phyloP scores from a whole-genome alignment of 345 rosid genomes.

The Euphorbia lathyris region DNA sequence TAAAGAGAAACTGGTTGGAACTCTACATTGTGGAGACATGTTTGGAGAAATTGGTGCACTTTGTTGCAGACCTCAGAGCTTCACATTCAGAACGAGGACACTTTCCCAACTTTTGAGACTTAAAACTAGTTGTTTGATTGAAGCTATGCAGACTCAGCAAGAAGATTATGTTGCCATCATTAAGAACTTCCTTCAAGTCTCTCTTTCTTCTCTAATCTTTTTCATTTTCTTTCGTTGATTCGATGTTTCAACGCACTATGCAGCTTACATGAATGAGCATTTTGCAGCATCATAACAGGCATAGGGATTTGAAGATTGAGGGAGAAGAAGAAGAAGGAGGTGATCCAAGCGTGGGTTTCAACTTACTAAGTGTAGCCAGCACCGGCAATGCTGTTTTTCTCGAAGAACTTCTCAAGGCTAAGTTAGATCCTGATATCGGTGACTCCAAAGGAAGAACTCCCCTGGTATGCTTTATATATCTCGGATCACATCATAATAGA shows the following conservation, averaged over 20 bases:
- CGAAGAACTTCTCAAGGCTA: slow-evolving; percentile 80
- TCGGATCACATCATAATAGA: not conserved
- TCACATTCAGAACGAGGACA: slow-evolving; percentile 66
- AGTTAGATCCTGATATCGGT: slow-evolving; percentile 60
- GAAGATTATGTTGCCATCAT: slow-evolving; percentile 62
- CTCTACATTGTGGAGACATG: slow-evolving; percentile 57
- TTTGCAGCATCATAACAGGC: slow-evolving; percentile 57
- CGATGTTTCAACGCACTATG: not conserved
- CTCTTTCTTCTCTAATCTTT: not conserved
- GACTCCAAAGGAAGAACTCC: slow-evolving; percentile 75
- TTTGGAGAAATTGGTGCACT: slow-evolving; percentile 91
- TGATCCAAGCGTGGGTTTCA: slow-evolving; percentile 41
- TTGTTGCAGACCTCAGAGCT: slow-evolving; percentile 66
- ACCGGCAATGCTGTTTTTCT: slow-evolving; percentile 82
- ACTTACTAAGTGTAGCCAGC: slow-evolving; percentile 49
- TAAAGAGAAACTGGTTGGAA: slow-evolving; percentile 54
- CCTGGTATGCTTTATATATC: slow-evolving; percentile 40
- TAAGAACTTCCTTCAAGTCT: slow-evolving; percentile 77
- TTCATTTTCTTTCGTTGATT: not conserved
- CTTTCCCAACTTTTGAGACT: slow-evolving; percentile 77
- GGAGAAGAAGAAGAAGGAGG: slow-evolving; percentile 42
- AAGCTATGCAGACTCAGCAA: slow-evolving; percentile 64
- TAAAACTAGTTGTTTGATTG: slow-evolving; percentile 57
- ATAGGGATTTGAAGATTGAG: slow-evolving; percentile 50
- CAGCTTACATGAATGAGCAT: not conserved